Evolutionary conservation across 1,139 yeast species (phyloP).

Genomic region (Barnettozyma hawaiiensis): DNA sequence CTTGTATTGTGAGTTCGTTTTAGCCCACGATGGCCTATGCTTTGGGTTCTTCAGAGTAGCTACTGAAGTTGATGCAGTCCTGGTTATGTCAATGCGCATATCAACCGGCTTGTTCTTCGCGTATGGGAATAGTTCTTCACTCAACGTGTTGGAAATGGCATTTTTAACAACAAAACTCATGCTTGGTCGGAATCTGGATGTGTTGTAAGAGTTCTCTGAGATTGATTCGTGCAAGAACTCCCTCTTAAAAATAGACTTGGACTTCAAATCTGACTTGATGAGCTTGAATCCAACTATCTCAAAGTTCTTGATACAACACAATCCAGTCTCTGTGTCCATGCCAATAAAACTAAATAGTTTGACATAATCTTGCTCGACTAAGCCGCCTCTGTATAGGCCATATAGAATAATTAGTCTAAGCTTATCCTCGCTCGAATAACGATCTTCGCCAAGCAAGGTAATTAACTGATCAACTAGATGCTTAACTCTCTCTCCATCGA

Average conservation of each 20-base stretch:
- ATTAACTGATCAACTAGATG: slow-evolving; percentile 65
- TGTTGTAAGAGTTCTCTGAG: slow-evolving; percentile 62
- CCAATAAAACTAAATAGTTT: slow-evolving; percentile 71
- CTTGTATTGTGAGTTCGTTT: slow-evolving; percentile 37
- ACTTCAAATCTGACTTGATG: slow-evolving; percentile 43
- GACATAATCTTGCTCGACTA: slow-evolving; percentile 64
- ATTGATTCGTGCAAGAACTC: slow-evolving; percentile 50
- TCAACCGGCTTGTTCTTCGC: slow-evolving; percentile 66
- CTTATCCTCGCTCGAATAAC: slow-evolving; percentile 55
- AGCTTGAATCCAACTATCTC: slow-evolving; percentile 61
- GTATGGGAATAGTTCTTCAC: slow-evolving; percentile 62
- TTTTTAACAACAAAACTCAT: slow-evolving; percentile 53
- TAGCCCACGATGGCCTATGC: slow-evolving; percentile 82
- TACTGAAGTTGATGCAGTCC: slow-evolving; percentile 30
- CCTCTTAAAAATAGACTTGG: slow-evolving; percentile 35
- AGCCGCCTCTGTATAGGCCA: slow-evolving; percentile 79
- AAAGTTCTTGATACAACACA: slow-evolving; percentile 59
- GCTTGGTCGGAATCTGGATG: slow-evolving; percentile 75
- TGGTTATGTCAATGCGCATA: slow-evolving; percentile 32
- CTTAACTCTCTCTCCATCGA: slow-evolving; percentile 64
- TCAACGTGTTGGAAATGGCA: slow-evolving; percentile 34
- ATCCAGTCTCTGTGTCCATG: slow-evolving; percentile 48
- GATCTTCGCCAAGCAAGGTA: slow-evolving; percentile 47
- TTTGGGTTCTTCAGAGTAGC: slow-evolving; percentile 64
- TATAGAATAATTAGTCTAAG: slow-evolving; percentile 73